Evolutionary conservation across 2,329 filamentous ascomycete genomes (phyloP).

Genomic region (Xylariaceae sp.): DNA sequence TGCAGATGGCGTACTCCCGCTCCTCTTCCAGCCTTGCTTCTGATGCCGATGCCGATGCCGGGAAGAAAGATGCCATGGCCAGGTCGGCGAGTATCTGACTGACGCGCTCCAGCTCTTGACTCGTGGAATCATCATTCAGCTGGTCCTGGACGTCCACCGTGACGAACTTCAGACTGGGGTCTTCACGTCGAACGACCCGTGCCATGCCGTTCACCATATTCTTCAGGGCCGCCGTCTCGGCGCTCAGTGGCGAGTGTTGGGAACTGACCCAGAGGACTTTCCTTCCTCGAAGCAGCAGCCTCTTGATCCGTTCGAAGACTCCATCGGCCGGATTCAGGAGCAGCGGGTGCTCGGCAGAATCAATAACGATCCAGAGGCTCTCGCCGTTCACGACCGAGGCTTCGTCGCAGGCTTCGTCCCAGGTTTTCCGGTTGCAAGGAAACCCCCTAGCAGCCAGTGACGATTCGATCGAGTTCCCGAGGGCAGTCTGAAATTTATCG

Average conservation of each 20-base stretch:
- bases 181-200: slow-evolving; percentile 10
- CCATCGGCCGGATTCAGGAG: slow-evolving; percentile 5
- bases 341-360: slow-evolving; percentile 9
- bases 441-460: slow-evolving; percentile 2
- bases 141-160: slow-evolving; percentile 5
- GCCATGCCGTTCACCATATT: slow-evolving; percentile 9
- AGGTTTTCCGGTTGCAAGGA: slow-evolving; percentile 1
- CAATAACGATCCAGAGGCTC: slow-evolving; percentile 5
- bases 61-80: neutral
- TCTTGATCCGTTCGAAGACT: slow-evolving; percentile 7
- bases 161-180: slow-evolving; percentile 4
- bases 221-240: slow-evolving; percentile 3
- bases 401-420: slow-evolving; percentile 1
- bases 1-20: slow-evolving; percentile 4
- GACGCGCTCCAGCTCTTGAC: neutral
- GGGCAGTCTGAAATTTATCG: slow-evolving; percentile 1
- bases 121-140: neutral
- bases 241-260: slow-evolving; percentile 3
- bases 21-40: neutral
- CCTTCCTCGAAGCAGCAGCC: slow-evolving; percentile 5
- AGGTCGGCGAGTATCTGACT: slow-evolving; percentile 2
- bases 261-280: slow-evolving; percentile 9
- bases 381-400: slow-evolving; percentile 1
- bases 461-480: slow-evolving; percentile 2
- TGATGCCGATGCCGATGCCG: neutral